Conservation (phyloP, 805 yeast genomes). For the Scheffersomyces ergatensis region DNA sequence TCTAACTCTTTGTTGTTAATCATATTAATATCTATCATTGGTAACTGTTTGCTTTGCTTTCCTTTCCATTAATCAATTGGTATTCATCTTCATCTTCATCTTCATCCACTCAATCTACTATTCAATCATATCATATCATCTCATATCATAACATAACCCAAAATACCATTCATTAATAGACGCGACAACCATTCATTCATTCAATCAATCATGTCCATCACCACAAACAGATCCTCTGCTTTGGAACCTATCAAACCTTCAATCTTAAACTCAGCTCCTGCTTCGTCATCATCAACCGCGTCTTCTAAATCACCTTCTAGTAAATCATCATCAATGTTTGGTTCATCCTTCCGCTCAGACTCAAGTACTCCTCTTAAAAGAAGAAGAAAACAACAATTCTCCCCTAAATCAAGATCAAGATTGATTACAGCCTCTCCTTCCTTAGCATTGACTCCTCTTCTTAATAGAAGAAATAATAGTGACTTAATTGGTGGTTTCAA, state of each 20-base stretch:
- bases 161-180: neutral
- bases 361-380: slow-evolving; percentile 3
- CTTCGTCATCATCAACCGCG: slow-evolving; percentile 2
- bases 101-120: no score
- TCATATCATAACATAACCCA: no score
- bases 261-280: slow-evolving; percentile 16
- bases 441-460: neutral
- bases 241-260: slow-evolving; percentile 36
- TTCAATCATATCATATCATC: no score
- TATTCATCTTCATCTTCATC: no score
- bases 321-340: neutral
- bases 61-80: no score
- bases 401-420: neutral
- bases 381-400: slow-evolving; percentile 1
- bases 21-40: no score
- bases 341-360: neutral
- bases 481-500: neutral
- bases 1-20: no score
- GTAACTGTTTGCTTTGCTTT: no score
- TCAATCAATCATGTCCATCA: slow-evolving; percentile 8
- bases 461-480: neutral
- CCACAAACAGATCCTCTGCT: slow-evolving; percentile 30
- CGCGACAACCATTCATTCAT: neutral
- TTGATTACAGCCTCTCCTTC: neutral
- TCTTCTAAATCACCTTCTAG: neutral